phyloP scores from a whole-genome alignment of 306 rosid species.

The Fragaria nilgerrensis region DNA sequence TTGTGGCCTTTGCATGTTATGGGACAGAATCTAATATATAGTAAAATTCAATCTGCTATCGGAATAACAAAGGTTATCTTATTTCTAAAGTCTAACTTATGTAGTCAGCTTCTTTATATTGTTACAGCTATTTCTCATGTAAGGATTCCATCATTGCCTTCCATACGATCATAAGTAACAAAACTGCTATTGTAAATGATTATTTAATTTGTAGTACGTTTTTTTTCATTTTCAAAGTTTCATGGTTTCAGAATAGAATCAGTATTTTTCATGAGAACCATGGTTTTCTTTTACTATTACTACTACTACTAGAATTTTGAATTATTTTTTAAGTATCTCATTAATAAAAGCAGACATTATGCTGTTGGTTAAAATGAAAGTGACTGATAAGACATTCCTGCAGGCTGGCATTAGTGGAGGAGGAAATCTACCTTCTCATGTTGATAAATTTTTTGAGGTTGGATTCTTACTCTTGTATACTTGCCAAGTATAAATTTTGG shows the following conservation, averaged over 20 bases:
- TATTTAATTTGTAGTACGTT: not conserved
- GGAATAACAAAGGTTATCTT: slow-evolving; percentile 53
- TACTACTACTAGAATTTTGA: not conserved
- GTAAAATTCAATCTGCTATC: slow-evolving; percentile 71
- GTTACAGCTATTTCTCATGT: not conserved
- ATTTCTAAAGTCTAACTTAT: not conserved
- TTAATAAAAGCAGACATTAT: slow-evolving; percentile 19
- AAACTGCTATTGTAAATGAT: not conserved
- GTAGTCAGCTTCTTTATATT: not conserved
- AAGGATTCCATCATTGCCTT: not conserved
- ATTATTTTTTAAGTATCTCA: not conserved
- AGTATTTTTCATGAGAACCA: not conserved
- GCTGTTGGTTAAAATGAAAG: slow-evolving; percentile 20
- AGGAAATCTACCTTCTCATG: slow-evolving; percentile 73
- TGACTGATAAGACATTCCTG: slow-evolving; percentile 30
- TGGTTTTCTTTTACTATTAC: too few relatives aligned
- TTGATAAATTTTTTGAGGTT: slow-evolving; percentile 90
- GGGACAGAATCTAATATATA: slow-evolving; percentile 72
- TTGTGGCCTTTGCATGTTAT: slow-evolving; percentile 72
- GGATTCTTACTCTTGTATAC: slow-evolving; percentile 14
- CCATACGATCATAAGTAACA: not conserved
- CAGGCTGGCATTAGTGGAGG: slow-evolving; percentile 98
- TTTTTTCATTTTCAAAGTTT: not conserved
- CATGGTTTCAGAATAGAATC: not conserved
- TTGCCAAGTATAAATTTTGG: not conserved